phyloP scores from a whole-genome alignment of 768 basidiomycete species.

The Cyclocybe cylindracea region DNA sequence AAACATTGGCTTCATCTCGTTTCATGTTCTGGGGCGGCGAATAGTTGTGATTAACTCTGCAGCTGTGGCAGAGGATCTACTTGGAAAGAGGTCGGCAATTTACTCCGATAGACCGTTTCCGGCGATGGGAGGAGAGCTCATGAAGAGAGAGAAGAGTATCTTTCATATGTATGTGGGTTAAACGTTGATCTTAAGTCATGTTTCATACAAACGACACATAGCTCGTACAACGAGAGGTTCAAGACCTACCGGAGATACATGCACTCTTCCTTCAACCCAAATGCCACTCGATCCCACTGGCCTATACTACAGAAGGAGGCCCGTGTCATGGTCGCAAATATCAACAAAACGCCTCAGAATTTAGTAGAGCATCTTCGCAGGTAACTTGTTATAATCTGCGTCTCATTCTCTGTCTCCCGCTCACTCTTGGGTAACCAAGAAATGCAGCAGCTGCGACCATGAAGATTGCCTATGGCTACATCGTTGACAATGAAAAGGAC shows the following conservation, averaged over 20 bases:
- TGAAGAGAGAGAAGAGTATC: conserved; percentile 24
- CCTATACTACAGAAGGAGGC: conserved; percentile 24
- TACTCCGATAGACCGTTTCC: conserved; percentile 47
- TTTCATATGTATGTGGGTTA: conserved; percentile 25
- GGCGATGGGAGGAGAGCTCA: conserved; percentile 26
- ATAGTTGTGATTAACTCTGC: conserved; percentile 46
- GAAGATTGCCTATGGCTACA: conserved; percentile 30
- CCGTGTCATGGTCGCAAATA: conserved; percentile 20
- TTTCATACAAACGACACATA: conserved; percentile 35
- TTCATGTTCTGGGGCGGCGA: conserved; percentile 33
- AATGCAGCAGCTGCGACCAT: no score
- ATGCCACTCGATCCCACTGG: conserved; percentile 27
- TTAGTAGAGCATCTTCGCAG: conserved; percentile 25
- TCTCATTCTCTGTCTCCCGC: no score
- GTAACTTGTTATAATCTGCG: conserved; percentile 1
- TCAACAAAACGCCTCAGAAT: conserved; percentile 25
- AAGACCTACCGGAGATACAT: conserved; percentile 35
- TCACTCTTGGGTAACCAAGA: no score
- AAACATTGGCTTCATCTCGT: conserved; percentile 26
- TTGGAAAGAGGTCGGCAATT: conserved; percentile 44
- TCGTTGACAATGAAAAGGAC: conserved; percentile 27
- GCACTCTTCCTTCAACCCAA: conserved; percentile 30
- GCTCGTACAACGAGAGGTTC: conserved; percentile 35
- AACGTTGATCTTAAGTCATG: conserved; percentile 30
- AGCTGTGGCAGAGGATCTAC: conserved; percentile 40